phyloP scores from a whole-genome alignment of 2,329 filamentous ascomycete genomes.

The Cadophora luteo-olivacea region DNA sequence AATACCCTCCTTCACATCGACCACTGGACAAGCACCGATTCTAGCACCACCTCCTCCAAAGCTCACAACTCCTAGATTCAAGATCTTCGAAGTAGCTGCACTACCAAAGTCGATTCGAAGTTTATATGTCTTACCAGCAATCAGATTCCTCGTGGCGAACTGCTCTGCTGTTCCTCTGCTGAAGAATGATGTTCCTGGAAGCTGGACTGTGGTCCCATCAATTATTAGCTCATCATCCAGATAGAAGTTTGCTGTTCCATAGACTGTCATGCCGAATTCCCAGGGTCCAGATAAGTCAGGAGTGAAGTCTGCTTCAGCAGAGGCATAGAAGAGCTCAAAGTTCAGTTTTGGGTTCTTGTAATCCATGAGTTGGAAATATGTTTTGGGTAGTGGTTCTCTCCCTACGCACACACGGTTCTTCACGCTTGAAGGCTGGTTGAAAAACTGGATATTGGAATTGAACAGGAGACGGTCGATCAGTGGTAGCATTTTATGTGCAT shows the following conservation, averaged over 20 bases:
- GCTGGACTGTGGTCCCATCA: constrained; percentile 45
- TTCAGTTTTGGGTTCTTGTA: constrained; percentile 50
- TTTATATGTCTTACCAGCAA: constrained; percentile 43
- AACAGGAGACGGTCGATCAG: constrained; percentile 60
- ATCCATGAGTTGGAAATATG: constrained; percentile 56
- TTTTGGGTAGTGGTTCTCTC: constrained; percentile 51
- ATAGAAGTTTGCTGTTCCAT: constrained; percentile 46
- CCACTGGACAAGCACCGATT: constrained; percentile 64
- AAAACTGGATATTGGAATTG: constrained; percentile 63
- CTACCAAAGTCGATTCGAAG: constrained; percentile 56
- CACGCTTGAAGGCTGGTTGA: constrained; percentile 60
- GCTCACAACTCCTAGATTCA: constrained; percentile 53
- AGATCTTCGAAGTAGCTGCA: constrained; percentile 62
- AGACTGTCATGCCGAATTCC: constrained; percentile 47
- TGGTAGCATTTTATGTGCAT: constrained; percentile 68
- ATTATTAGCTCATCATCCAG: constrained; percentile 46
- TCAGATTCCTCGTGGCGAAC: constrained; percentile 36
- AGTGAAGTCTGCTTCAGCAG: constrained; percentile 41
- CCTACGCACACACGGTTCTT: constrained; percentile 57
- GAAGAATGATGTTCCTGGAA: constrained; percentile 48
- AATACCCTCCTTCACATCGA: constrained; percentile 65
- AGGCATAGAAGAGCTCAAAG: constrained; percentile 45
- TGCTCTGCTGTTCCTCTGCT: constrained; percentile 47
- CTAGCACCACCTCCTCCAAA: constrained; percentile 67
- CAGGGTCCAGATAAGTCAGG: constrained; percentile 37